These are phyloP conservation scores for Camelina laxa DNA, from an alignment of 345 rosid genomes.

Conservation along the genomic window DNA sequence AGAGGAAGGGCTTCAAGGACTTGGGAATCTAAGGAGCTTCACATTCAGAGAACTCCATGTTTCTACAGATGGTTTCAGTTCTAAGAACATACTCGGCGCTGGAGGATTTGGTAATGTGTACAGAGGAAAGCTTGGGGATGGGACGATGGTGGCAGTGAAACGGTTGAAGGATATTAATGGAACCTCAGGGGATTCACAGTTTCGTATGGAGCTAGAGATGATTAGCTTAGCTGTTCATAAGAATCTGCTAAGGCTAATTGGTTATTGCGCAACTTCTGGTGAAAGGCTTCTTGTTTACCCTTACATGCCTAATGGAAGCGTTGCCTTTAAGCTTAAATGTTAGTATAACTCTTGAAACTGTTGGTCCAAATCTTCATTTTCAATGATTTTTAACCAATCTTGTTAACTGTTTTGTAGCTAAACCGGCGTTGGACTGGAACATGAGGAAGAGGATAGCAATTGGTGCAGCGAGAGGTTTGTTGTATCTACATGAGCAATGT, in stretches of 20 bases:
- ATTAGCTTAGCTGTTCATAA: constrained; percentile 96
- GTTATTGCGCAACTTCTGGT: constrained; percentile 70
- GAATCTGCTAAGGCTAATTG: constrained; percentile 74
- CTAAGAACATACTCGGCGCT: constrained; percentile 83
- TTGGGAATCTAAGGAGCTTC: constrained; percentile 82
- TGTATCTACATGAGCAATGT: constrained; percentile 91
- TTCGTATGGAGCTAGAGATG: constrained; percentile 90
- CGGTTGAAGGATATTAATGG: constrained; percentile 81
- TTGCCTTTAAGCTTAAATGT: constrained; percentile 92
- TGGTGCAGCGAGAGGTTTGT: constrained; percentile 91
- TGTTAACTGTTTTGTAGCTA: constrained; percentile 49
- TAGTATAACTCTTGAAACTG: constrained; percentile 35
- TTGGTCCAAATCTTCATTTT: constrained; percentile 7
- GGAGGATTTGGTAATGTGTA: constrained; percentile 98
- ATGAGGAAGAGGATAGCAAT: constrained; percentile 88
- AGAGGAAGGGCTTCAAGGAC: constrained; percentile 67
- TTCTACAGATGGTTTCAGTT: constrained; percentile 76
- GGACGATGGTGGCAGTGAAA: constrained; percentile 81
- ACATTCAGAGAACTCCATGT: constrained; percentile 81
- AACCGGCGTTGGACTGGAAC: constrained; percentile 88
- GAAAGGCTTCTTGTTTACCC: constrained; percentile 95
- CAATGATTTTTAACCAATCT: neutral
- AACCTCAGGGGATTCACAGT: constrained; percentile 81
- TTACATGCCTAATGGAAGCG: constrained; percentile 94
- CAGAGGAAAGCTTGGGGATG: constrained; percentile 84